These are phyloP conservation scores for Geranium rotundifolium DNA, from an alignment of 345 rosid species.

Conservation along the genomic window DNA sequence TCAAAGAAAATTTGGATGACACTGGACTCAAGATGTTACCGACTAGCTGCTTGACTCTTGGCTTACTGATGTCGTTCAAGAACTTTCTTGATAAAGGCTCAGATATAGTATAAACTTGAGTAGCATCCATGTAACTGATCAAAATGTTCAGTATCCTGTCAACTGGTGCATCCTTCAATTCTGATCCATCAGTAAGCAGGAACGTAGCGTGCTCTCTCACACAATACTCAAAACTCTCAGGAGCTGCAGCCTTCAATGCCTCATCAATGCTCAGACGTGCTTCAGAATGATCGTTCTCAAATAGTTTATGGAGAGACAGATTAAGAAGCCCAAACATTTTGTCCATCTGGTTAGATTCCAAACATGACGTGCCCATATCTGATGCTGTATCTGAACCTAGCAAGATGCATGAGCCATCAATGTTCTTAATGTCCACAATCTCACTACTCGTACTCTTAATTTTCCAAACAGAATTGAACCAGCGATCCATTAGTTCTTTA, in stretches of 20 bases:
- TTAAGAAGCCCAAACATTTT: conserved; percentile 64
- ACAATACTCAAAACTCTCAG: conserved; percentile 37
- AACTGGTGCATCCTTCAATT: conserved; percentile 21
- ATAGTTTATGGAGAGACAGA: conserved; percentile 47
- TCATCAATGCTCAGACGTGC: conserved; percentile 43
- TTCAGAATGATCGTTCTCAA: conserved; percentile 41
- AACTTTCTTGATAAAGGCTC: conserved; percentile 64
- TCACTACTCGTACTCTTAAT: conserved; percentile 16
- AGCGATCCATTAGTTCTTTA: conserved; percentile 47
- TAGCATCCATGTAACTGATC: conserved; percentile 43
- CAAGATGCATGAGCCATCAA: conserved; percentile 12
- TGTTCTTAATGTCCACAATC: conserved; percentile 12
- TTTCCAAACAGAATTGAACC: conserved; percentile 53
- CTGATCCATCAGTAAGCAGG: conserved; percentile 27
- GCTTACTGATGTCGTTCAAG: conserved; percentile 40
- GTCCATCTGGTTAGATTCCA: conserved; percentile 30
- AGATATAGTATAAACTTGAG: conserved; percentile 22
- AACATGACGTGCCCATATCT: conserved; percentile 14
- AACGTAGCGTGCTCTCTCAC: conserved; percentile 63
- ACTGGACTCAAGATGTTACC: conserved; percentile 46
- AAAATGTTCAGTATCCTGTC: conserved; percentile 36
- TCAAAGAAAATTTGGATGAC: conserved; percentile 32
- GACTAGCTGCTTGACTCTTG: conserved; percentile 49
- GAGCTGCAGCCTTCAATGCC: conserved; percentile 45
- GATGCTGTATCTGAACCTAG: conserved; percentile 20